Base-by-base conservation (phyloP, 306 rosid species). In the Cicer yamashitae region DNA sequence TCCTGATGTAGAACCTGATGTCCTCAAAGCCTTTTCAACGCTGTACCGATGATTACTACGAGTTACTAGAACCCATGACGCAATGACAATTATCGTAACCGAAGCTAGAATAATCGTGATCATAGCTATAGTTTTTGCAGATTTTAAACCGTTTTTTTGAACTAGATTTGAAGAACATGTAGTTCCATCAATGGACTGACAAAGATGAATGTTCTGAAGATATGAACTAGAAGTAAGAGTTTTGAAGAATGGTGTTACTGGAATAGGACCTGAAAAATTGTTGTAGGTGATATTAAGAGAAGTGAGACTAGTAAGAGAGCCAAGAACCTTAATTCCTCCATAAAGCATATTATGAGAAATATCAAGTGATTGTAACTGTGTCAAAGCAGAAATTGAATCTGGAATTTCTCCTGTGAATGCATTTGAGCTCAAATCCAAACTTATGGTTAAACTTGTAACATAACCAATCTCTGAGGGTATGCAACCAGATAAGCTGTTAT, bases 221-320 rank as follows among this genome's bases (percentile, higher is more conserved):
- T 84, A 94, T 18, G 99, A 82, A 83, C 73, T 79, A 12, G 79
- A 81, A 45, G 98, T 87, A 43, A 92, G 65, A 14, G 93, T 90
- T 86, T 89, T 80, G 82, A 96, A 87, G 79, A 96, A 92, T 25
- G 97, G 96, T 17, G 98, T 89, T 22, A 90, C 85, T 1, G 98
- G 98, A 51, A 96, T 88, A 46, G 97, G 92, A 79, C 98, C 99
- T 10, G 99, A 91, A 86, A 94, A 94, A 66, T 90, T 89, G 86
- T 92, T 94, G 88, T 22, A 86, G 41, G 99, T 92, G 77, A 94
- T 89, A 70, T 94, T 89, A 13, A 94, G 88, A 50, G 84, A 85
- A 44, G 99, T 84, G 41, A 94, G 93, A 81, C 99, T 94, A 45
- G 96, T 84, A 56, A 94, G 84, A 67, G 88, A 84, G 62, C 92